Evolutionary conservation across 2,329 filamentous ascomycete genomes (phyloP), one percentile per base, ranked within the genome.

Genomic region (Nannizziopsis barbatae): DNA sequence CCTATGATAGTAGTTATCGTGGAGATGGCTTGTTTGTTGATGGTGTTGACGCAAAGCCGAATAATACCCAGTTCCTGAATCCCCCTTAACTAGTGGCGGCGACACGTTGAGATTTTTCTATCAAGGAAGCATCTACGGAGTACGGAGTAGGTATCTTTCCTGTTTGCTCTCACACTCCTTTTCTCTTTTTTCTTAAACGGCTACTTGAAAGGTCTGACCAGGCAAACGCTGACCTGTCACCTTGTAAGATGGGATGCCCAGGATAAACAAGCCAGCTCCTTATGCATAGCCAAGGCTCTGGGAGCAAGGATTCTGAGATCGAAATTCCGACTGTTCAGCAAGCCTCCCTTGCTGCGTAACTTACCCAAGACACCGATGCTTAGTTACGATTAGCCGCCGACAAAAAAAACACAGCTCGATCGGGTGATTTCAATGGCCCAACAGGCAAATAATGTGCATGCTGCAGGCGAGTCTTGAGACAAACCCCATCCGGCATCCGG

Each of bases 51-150:
- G 42, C 42, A 32, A 15, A 44, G 22, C 20, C 36, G 31, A n/a
- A 44, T 35, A n/a, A n/a, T 32, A 44, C 42, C 31, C 31, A 44
- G 42, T 44, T 36, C 42, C 42, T 44, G 42, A 44, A 44, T 31
- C 33, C 36, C 11, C 11, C 11, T 12, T 15, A 5, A 36, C 33
- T 12, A 36, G 11, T 36, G 33, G 33, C 33, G 33, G 11, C 4
- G 4, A 9, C 11, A 4, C 4, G 14, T 9, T 36, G 33, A 12
- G 4, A 15, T 15, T 36, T 12, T 15, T 11, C 11, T 15, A 12
- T 7, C 4, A 15, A 36, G 11, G 10, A 11, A 12, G 33, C 22
- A 27, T 27, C 22, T 4, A 27, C 4, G 22, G n/a, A n/a, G n/a
- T n/a, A n/a, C n/a, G n/a, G n/a, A n/a, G n/a, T n/a, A n/a, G n/a